These are phyloP conservation scores for Chaetomiaceae sp. DNA, from an alignment of 2,329 filamentous ascomycete genomes.

Conservation along the genomic window DNA sequence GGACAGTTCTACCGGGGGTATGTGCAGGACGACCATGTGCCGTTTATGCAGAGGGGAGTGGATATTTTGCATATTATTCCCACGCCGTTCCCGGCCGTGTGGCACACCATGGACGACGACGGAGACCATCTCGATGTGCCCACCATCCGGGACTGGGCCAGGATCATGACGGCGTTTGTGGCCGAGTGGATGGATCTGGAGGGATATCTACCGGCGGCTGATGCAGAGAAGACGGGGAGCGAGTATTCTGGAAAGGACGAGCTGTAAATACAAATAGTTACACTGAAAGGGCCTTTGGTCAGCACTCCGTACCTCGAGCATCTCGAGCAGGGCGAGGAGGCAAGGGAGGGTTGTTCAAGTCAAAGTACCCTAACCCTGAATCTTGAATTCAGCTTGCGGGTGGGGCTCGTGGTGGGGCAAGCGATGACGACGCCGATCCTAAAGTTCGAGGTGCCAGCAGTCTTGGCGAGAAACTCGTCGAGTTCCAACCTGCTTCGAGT, in stretches of 20 bases:
- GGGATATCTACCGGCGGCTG: slow-evolving; percentile 14
- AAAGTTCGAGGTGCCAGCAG: too few relatives aligned
- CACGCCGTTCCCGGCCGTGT: slow-evolving; percentile 72
- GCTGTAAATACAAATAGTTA: too few relatives aligned
- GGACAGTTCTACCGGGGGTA: slow-evolving; percentile 51
- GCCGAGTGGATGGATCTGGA: slow-evolving; percentile 87
- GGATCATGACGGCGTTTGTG: slow-evolving; percentile 76
- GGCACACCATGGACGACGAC: slow-evolving; percentile 83
- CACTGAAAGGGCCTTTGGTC: too few relatives aligned
- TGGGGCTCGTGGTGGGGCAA: too few relatives aligned
- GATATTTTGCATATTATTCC: slow-evolving; percentile 89
- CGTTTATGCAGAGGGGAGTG: slow-evolving; percentile 82
- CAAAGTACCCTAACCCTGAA: slow-evolving; percentile 10
- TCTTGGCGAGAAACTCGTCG: too few relatives aligned
- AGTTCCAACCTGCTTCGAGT: too few relatives aligned
- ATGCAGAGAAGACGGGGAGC: background rate
- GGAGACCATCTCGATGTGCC: slow-evolving; percentile 76
- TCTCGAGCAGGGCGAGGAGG: background rate
- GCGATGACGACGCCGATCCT: too few relatives aligned
- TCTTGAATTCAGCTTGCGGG: background rate
- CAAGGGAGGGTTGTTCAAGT: too few relatives aligned
- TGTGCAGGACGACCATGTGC: slow-evolving; percentile 84
- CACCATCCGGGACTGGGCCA: slow-evolving; percentile 83
- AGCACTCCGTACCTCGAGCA: too few relatives aligned
- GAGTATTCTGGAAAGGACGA: slow-evolving; percentile 19